Percentiles rank a stretch among this genome's conserved stretches.
Conservation (phyloP, 257 asterid genomes). For the Lycium barbarum region DNA sequence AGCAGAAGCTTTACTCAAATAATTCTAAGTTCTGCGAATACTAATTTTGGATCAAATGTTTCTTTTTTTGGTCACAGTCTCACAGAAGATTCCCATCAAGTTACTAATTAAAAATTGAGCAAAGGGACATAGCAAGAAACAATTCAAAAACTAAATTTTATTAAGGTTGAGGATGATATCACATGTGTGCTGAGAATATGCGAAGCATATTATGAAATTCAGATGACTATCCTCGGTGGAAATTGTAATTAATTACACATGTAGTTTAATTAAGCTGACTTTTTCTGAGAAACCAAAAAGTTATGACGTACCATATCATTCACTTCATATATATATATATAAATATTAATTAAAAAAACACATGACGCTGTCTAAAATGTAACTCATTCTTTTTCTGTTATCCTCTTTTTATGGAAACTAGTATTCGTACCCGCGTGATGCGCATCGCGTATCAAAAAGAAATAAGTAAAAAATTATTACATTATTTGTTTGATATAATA, state of each 20-base stretch:
- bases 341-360: neutral
- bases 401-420: neutral
- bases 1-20: neutral
- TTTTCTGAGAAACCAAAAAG: neutral
- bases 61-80: neutral
- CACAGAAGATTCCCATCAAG: neutral
- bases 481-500: no score
- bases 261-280: neutral
- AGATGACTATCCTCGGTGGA: neutral
- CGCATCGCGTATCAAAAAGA: no score
- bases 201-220: constrained; percentile 14
- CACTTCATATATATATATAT: no score
- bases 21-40: neutral
- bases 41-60: neutral
- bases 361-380: neutral
- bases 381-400: no score
- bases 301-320: neutral
- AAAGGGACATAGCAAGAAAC: neutral
- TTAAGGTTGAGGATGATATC: neutral
- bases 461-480: no score
- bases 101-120: neutral
- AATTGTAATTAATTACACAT: neutral
- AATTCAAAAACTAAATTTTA: neutral
- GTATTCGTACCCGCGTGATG: no score
- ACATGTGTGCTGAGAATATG: neutral